These are phyloP conservation scores for Takashimella tepidaria DNA, from an alignment of 1,284 basidiomycete genomes.

Conservation along the genomic window DNA sequence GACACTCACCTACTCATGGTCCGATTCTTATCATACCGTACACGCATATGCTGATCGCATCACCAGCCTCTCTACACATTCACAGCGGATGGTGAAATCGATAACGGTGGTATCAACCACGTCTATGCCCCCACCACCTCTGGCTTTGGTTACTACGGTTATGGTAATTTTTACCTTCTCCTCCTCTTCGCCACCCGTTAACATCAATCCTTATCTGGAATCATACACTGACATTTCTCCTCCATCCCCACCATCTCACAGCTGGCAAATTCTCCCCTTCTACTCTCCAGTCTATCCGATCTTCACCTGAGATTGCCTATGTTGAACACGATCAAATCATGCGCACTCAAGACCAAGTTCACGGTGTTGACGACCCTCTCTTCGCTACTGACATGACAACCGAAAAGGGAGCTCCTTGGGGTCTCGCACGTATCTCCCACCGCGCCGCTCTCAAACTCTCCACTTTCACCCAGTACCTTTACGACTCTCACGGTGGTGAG, in stretches of 20 bases:
- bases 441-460: constrained; percentile 67
- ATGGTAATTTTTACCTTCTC: constrained; percentile 28
- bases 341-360: constrained; percentile 56
- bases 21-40: neutral
- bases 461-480: constrained; percentile 84
- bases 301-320: constrained; percentile 85
- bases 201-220: neutral
- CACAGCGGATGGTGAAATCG: constrained; percentile 27
- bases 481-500: constrained; percentile 68
- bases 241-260: constrained; percentile 11
- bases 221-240: neutral
- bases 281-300: constrained; percentile 73
- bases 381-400: constrained; percentile 40
- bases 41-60: constrained; percentile 3
- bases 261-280: constrained; percentile 73
- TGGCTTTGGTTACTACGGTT: constrained; percentile 39
- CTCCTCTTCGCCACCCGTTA: constrained; percentile 2
- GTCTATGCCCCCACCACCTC: constrained; percentile 35
- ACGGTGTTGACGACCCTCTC: constrained; percentile 36
- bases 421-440: constrained; percentile 93
- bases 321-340: constrained; percentile 91
- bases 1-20: neutral
- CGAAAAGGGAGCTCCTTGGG: constrained; percentile 87
- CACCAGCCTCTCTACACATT: constrained; percentile 33
- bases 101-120: constrained; percentile 40